These are phyloP conservation scores for Colletotrichum sp. DNA, from an alignment of 2,329 filamentous ascomycete genomes.

Conservation along the genomic window DNA sequence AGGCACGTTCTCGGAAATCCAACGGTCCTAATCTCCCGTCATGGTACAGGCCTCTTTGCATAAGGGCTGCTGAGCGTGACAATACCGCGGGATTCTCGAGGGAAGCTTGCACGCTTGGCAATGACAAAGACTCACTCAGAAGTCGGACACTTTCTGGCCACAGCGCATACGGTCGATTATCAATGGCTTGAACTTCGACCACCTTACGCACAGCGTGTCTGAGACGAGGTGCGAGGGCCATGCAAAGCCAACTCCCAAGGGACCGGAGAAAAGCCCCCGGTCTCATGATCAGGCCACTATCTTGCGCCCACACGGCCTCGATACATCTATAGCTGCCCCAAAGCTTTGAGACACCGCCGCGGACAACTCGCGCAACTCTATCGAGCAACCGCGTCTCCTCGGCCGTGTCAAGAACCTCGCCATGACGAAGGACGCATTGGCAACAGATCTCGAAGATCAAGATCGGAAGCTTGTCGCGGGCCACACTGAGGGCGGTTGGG, in stretches of 20 bases:
- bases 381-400: background rate
- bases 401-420: background rate
- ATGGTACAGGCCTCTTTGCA: background rate
- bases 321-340: background rate
- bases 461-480: background rate
- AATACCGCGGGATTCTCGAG: background rate
- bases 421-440: background rate
- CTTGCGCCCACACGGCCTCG: background rate
- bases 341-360: background rate
- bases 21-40: background rate
- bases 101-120: background rate
- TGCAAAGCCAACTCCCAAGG: background rate
- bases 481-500: background rate
- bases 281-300: background rate
- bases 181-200: background rate
- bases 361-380: background rate
- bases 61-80: background rate
- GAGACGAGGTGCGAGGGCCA: background rate
- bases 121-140: background rate
- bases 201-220: background rate
- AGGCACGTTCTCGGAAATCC: background rate
- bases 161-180: background rate
- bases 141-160: accelerated
- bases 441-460: background rate
- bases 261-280: background rate